Conservation (phyloP, 139 green algal genomes). For the Asterochloris sp. region DNA sequence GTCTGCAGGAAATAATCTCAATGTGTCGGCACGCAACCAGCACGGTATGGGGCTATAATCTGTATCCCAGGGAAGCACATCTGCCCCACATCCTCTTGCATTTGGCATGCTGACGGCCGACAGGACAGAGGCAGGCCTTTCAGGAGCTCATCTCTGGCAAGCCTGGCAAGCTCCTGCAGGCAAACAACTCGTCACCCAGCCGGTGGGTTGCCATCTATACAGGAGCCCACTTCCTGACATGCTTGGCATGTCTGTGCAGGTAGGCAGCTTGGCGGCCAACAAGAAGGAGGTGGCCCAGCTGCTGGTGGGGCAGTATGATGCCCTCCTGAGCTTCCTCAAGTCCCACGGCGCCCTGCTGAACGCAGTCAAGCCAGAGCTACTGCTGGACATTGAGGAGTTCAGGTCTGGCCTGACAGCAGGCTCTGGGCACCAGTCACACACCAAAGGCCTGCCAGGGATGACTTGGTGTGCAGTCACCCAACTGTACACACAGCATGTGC, state of each 20-base stretch:
- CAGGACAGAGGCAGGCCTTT: neutral
- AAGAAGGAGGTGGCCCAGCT: conserved; percentile 49
- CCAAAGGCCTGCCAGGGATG: too few species aligned
- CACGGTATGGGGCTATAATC: too few species aligned
- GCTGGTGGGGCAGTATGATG: conserved; percentile 51
- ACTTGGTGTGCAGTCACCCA: neutral
- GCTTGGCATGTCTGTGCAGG: conserved; percentile 6
- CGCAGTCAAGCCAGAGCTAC: conserved; percentile 69
- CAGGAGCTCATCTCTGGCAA: neutral
- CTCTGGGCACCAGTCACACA: too few species aligned
- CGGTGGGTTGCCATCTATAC: neutral
- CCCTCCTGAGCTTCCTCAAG: conserved; percentile 59
- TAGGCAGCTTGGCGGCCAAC: conserved; percentile 32
- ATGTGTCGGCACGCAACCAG: too few species aligned
- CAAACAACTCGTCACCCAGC: too few species aligned
- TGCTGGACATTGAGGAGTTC: conserved; percentile 61
- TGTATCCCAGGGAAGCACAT: too few species aligned
- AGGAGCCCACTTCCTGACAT: too few species aligned
- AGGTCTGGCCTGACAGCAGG: conserved; percentile 5
- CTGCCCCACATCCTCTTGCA: too few species aligned
- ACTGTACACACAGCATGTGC: too few species aligned
- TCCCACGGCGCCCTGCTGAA: conserved; percentile 63
- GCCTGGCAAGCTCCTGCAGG: too few species aligned
- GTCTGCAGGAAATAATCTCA: too few species aligned
- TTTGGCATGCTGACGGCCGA: too few species aligned